Base-by-base conservation (phyloP, 352 stramenopile species). In the Peronospora belbahrii region DNA sequence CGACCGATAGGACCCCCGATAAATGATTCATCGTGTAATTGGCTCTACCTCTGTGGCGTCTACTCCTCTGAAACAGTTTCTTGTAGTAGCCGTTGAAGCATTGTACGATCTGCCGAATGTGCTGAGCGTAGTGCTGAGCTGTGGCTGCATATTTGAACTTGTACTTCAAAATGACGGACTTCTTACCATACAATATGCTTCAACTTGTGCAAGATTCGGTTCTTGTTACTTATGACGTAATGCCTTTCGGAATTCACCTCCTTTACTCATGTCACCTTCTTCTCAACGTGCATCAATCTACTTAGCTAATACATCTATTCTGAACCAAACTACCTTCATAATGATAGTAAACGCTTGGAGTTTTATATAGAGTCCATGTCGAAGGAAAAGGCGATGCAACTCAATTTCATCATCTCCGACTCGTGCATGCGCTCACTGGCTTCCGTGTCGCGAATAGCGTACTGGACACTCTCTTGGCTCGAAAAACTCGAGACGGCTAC, bases 401-500 rank as follows among this genome's bases (percentile, higher is more conserved):
- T 72, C 17, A 40, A 65, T 15, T 38, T 61, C 15, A 30, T 20
- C 23, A 69, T 15, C 17, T 64, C 54, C 30, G 62, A 71, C 19
- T 50, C 55, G 51, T 62, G 37, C 43, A 70, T 45, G 40, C 66
- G 32, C 28, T 75, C 65, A 36, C 59, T 72, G 3, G 57, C 65
- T 13, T 53, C 61, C 2, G 61, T 74, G 35, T 70, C 50, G 25
- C 65, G 59, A 36, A 55, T 22, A 10, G 38, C 48, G 25, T 64
- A 66, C 44, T 54, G n/a, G 2, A 48, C 31, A 8, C 42, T 56
- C n/a, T 69, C 30, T 13, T 53, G 23, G 13, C 52, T 67, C 15
- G 58, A 63, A 14, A 57, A 34, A 27, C 48, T 65, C 20, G 61
- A 71, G 2, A 18, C 5, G 18, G 24, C 9, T 20, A 8, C 8